A percentile compares a stretch with the other conserved stretches of the same genome.
phyloP scores from a whole-genome alignment of 2,329 filamentous ascomycete genomes.

The Tolypocladium endophyticum region DNA sequence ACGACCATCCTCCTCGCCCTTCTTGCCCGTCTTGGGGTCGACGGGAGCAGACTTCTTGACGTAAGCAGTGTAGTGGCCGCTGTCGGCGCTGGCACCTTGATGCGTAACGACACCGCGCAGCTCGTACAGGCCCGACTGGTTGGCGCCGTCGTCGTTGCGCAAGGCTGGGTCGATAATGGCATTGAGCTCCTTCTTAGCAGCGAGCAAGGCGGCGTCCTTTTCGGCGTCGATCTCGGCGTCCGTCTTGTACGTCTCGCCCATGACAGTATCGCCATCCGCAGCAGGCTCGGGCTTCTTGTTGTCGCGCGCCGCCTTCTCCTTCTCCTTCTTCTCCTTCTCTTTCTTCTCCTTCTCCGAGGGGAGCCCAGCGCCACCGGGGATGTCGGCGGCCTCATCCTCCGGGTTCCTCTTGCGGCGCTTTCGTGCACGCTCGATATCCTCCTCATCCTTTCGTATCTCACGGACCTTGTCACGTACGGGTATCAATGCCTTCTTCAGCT shows the following conservation, averaged over 20 bases:
- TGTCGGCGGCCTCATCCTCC: conserved; percentile 34
- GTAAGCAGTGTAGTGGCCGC: conserved; percentile 95
- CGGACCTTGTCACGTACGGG: conserved; percentile 95
- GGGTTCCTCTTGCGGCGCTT: conserved; percentile 74
- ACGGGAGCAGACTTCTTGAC: conserved; percentile 78
- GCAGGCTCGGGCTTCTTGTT: conserved; percentile 23
- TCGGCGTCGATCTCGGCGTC: conserved; percentile 89
- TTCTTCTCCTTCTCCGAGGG: conserved; percentile 41
- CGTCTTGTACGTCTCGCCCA: conserved; percentile 77
- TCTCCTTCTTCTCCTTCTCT: conserved; percentile 38
- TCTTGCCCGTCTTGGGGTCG: conserved; percentile 66
- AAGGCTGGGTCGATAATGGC: conserved; percentile 66
- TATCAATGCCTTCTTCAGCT: conserved; percentile 69
- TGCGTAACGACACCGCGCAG: conserved; percentile 90
- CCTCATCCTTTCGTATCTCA: conserved; percentile 87
- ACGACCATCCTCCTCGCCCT: conserved; percentile 74
- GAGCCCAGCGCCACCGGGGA: conserved; percentile 33
- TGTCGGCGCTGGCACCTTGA: conserved; percentile 92
- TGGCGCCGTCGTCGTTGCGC: conserved; percentile 67
- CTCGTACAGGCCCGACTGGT: conserved; percentile 92
- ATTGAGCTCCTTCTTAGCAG: conserved; percentile 80
- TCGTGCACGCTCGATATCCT: conserved; percentile 81
- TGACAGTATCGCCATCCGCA: conserved; percentile 57
- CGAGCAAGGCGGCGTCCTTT: conserved; percentile 60
- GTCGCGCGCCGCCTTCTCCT: conserved; percentile 31